Conservation (phyloP, 768 basidiomycete species). For the Chlorophyllum brunneum region DNA sequence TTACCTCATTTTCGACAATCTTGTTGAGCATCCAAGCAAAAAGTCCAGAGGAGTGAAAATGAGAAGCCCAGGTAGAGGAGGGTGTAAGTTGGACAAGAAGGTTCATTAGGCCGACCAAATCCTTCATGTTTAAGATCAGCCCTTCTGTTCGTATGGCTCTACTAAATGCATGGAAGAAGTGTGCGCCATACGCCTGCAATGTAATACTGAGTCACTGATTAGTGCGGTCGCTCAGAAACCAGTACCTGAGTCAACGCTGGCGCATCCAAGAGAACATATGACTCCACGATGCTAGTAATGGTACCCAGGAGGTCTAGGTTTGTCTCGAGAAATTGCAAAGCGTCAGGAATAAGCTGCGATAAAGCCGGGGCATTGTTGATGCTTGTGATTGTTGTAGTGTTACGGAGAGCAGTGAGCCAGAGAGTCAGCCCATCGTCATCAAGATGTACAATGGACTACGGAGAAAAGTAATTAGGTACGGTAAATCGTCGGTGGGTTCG, state of each 20-base stretch:
- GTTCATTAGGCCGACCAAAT: slow-evolving; percentile 56
- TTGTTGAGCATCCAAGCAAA: slow-evolving; percentile 60
- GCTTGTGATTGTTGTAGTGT: slow-evolving; percentile 50
- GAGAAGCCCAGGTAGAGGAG: slow-evolving; percentile 62
- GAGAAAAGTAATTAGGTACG: too few species aligned
- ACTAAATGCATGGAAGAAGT: slow-evolving; percentile 55
- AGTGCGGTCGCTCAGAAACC: background rate
- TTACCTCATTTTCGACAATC: slow-evolving; percentile 65
- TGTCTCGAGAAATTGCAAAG: slow-evolving; percentile 51
- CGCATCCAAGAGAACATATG: slow-evolving; percentile 76
- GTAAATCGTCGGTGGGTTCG: too few species aligned
- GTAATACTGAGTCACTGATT: background rate
- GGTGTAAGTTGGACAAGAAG: slow-evolving; percentile 64
- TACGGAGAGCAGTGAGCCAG: slow-evolving; percentile 70
- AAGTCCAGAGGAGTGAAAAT: slow-evolving; percentile 71
- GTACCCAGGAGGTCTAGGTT: slow-evolving; percentile 77
- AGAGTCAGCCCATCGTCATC: slow-evolving; percentile 77
- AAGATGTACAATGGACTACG: slow-evolving; percentile 61
- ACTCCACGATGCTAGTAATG: slow-evolving; percentile 63
- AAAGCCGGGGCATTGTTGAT: slow-evolving; percentile 47
- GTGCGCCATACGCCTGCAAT: slow-evolving; percentile 46
- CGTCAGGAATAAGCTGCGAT: slow-evolving; percentile 61
- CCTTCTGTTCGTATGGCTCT: slow-evolving; percentile 47
- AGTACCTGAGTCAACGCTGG: slow-evolving; percentile 58
- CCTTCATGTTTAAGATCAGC: slow-evolving; percentile 52